A percentile compares a stretch with the other conserved stretches of the same genome.
phyloP scores from a whole-genome alignment of 768 basidiomycete genomes.

The Holtermannia corniformis region DNA sequence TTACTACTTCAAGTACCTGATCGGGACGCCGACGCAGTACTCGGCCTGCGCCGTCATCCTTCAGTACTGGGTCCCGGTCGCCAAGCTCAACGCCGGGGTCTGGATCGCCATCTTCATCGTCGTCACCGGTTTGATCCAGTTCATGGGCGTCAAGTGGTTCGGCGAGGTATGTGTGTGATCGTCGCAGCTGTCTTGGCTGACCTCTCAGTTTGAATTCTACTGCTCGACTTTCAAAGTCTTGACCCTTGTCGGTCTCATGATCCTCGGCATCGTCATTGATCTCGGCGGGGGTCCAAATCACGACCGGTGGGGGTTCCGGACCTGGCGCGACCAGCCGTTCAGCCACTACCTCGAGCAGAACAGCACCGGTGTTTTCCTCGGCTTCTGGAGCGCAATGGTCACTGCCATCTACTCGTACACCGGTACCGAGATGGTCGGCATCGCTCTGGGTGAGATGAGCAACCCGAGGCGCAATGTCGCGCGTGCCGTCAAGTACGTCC shows the following conservation, averaged over 20 bases:
- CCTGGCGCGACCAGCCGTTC: conserved; percentile 17
- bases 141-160: conserved; percentile 14
- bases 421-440: conserved; percentile 22
- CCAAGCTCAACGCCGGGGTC: conserved; percentile 13
- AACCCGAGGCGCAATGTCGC: conserved; percentile 9
- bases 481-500: conserved; percentile 3
- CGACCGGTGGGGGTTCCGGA: conserved; percentile 19
- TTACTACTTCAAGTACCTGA: conserved; percentile 1
- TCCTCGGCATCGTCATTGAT: conserved; percentile 19
- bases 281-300: conserved; percentile 19
- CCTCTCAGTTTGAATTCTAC: conserved; percentile 1
- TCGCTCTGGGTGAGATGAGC: conserved; percentile 16
- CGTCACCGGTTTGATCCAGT: conserved; percentile 7
- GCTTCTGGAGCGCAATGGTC: conserved; percentile 18
- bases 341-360: conserved; percentile 4
- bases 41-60: conserved; percentile 13
- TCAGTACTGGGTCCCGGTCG: conserved; percentile 15
- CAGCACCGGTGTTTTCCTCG: conserved; percentile 17
- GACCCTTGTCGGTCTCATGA: conserved; percentile 32
- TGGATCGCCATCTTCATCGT: conserved; percentile 18
- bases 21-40: conserved; percentile 7
- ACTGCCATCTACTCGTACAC: conserved; percentile 21
- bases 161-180: conserved; percentile 7
- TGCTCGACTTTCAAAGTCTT: conserved; percentile 16
- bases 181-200: not conserved